Conservation (phyloP, 1,139 yeast genomes). For the Entelexis paramagnoliae region DNA sequence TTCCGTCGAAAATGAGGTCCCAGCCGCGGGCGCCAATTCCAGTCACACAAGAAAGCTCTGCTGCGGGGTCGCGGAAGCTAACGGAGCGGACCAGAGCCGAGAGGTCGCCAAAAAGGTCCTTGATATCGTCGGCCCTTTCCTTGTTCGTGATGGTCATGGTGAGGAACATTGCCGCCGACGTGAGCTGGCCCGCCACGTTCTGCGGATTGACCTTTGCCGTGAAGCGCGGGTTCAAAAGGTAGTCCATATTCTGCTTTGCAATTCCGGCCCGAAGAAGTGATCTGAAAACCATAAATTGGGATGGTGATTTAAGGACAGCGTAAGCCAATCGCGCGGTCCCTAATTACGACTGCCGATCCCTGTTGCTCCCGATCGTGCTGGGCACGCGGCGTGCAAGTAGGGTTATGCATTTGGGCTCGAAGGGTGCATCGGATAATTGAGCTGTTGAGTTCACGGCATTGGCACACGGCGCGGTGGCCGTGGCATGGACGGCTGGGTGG, state of each 20-base stretch:
- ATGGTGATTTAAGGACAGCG: neutral
- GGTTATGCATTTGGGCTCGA: neutral
- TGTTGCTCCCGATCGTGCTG: neutral
- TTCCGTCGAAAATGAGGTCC: slow-evolving; percentile 14
- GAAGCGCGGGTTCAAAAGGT: neutral
- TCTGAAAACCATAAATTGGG: neutral
- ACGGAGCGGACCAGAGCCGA: slow-evolving; percentile 1
- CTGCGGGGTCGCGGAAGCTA: slow-evolving; percentile 9
- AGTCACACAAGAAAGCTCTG: slow-evolving; percentile 15
- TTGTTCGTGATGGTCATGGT: slow-evolving; percentile 7
- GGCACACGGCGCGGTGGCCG: too few relatives aligned
- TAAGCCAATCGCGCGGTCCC: neutral
- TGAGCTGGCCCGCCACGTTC: slow-evolving; percentile 13
- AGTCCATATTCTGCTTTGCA: neutral
- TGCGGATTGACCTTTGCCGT: slow-evolving; percentile 9
- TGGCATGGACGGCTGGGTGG: too few relatives aligned
- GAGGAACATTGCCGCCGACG: slow-evolving; percentile 19
- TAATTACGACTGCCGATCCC: neutral
- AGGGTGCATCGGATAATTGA: neutral
- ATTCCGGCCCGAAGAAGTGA: neutral
- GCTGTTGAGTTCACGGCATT: too few relatives aligned
- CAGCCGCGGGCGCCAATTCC: slow-evolving; percentile 23
- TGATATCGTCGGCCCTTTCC: slow-evolving; percentile 5
- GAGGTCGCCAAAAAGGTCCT: slow-evolving; percentile 10
- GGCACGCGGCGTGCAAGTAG: neutral